Evolutionary conservation across 2,329 filamentous ascomycete genomes (phyloP).

Genomic region (Scytalidium sp.): DNA sequence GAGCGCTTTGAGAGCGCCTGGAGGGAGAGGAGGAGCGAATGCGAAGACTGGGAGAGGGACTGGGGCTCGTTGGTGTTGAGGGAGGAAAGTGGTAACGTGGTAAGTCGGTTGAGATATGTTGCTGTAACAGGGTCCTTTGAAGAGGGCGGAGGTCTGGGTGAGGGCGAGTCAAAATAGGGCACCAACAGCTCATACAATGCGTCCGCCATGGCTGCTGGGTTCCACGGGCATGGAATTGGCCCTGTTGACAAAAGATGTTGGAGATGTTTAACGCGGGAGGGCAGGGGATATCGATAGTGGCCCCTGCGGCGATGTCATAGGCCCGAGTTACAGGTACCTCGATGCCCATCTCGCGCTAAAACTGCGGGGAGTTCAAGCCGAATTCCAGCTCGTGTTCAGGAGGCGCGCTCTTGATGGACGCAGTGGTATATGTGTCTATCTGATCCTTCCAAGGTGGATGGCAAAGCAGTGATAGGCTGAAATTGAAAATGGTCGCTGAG

Average conservation of each 20-base stretch:
- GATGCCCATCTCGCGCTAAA: no score
- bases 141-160: conserved; percentile 35
- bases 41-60: conserved; percentile 74
- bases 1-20: conserved; percentile 89
- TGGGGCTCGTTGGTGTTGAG: conserved; percentile 75
- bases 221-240: neutral
- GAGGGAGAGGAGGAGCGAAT: conserved; percentile 77
- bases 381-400: no score
- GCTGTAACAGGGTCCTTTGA: conserved; percentile 51
- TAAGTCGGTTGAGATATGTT: conserved; percentile 74
- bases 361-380: no score
- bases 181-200: conserved; percentile 71
- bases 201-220: conserved; percentile 55
- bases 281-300: no score
- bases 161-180: conserved; percentile 53
- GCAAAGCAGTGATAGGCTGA: no score
- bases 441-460: no score
- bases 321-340: no score
- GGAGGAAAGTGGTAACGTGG: conserved; percentile 71
- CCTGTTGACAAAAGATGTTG: neutral
- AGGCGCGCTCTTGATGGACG: no score
- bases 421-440: no score
- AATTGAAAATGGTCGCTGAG: no score
- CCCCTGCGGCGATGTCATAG: no score
- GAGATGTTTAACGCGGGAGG: no score